phyloP scores from a whole-genome alignment of 805 yeast species.

The Candida peoriensis region DNA sequence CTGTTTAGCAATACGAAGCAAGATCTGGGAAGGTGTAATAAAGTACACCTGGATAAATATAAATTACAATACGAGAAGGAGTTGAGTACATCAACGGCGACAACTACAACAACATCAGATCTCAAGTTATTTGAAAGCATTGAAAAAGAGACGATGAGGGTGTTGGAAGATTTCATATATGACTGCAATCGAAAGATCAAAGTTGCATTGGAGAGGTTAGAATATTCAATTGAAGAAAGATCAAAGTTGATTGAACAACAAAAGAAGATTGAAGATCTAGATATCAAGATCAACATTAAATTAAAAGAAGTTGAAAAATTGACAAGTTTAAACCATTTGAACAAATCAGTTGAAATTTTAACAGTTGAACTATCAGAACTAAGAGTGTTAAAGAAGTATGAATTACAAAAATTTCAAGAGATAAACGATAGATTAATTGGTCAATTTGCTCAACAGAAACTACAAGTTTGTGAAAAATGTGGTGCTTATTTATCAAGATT shows the following conservation, averaged over 20 bases:
- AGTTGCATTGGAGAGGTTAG: conserved; percentile 57
- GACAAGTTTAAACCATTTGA: conserved; percentile 24
- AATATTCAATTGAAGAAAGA: conserved; percentile 71
- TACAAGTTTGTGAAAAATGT: conserved; percentile 86
- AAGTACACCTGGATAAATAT: conserved; percentile 67
- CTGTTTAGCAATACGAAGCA: conserved; percentile 77
- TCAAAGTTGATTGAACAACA: conserved; percentile 51
- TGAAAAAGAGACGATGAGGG: conserved; percentile 39
- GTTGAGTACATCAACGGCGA: conserved; percentile 36
- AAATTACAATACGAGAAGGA: conserved; percentile 61
- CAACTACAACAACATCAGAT: too few relatives aligned
- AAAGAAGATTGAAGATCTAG: conserved; percentile 50
- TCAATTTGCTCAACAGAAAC: conserved; percentile 81
- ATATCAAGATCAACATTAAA: conserved; percentile 57
- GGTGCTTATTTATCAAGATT: conserved; percentile 83
- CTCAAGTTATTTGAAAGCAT: conserved; percentile 42
- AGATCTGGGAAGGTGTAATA: conserved; percentile 76
- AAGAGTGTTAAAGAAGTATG: conserved; percentile 42
- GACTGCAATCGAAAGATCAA: conserved; percentile 66
- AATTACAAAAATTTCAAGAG: conserved; percentile 52
- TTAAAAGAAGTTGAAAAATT: conserved; percentile 35
- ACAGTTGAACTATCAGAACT: conserved; percentile 33
- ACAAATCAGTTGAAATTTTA: conserved; percentile 41
- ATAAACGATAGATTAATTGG: conserved; percentile 64
- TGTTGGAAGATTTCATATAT: conserved; percentile 49